phyloP scores from a whole-genome alignment of 169 alveolate species.

The Plasmodium berghei region DNA sequence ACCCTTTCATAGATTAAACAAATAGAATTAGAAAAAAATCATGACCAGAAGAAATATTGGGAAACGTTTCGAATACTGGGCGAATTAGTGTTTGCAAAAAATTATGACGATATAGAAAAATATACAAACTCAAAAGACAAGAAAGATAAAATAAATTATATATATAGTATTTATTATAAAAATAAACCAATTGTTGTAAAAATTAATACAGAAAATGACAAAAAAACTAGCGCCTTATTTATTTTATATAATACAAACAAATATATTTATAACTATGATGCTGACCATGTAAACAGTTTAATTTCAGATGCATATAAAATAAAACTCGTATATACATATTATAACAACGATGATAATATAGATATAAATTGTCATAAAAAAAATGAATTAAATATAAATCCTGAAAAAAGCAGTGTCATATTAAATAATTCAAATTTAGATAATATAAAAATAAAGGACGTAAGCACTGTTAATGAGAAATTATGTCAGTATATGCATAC shows the following conservation, averaged over 20 bases:
- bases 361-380: neutral
- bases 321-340: neutral
- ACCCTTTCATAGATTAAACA: neutral
- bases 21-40: neutral
- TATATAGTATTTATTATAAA: constrained; percentile 28
- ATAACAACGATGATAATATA: neutral
- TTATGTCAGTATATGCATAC: neutral
- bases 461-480: neutral
- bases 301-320: constrained; percentile 31
- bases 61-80: constrained; percentile 27
- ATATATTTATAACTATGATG: constrained; percentile 20
- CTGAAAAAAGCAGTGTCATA: neutral
- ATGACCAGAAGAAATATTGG: neutral
- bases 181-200: constrained; percentile 27
- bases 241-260: constrained; percentile 40
- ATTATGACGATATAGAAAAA: constrained; percentile 7
- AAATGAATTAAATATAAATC: neutral
- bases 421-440: neutral
- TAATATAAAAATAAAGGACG: neutral
- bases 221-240: constrained; percentile 16
- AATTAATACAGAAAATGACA: constrained; percentile 2
- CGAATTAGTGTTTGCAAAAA: constrained; percentile 17
- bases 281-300: constrained; percentile 44
- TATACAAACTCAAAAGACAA: neutral
- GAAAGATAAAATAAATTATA: neutral